Evolutionary conservation across 2,329 filamentous ascomycete species (phyloP), one percentile per base, ranked within the genome.

Genomic region (Blastomyces gilchristii): DNA sequence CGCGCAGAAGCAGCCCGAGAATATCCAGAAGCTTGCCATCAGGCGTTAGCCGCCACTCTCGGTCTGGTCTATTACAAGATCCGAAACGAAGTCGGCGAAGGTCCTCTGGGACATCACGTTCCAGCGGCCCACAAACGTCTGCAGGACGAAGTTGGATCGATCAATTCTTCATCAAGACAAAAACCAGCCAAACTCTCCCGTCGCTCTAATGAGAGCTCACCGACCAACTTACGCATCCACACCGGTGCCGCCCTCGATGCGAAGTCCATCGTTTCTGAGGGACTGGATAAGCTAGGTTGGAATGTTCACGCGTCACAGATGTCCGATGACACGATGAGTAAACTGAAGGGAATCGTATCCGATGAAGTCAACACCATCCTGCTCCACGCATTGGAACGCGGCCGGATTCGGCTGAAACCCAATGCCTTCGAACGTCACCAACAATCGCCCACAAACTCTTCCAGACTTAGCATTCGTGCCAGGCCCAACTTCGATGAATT

Each of bases 31-130:
- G 72, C 74, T 18, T 75, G 74, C 39, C 75, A 76, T 63, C 75
- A 76, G 62, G 74, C 74, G 12, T 67, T 77, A 7, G 75, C 75
- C 28, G 75, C 74, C 12, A 76, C 72, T 1, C 58, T 76, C 28
- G 75, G 75, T 50, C 65, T 77, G n/a, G 71, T 76, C 0, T 77
- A 76, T 62, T 74, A 73, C 65, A 76, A 76, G 66, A 76, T 77
- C 58, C 73, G 73, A 18, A 77, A 77, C 49, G 73, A 76, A 65
- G 71, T 74, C 8, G 74, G 75, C 4, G 74, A 76, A 61, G 71
- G 71, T 3, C 71, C 71, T 3, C 65, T 69, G 58, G 61, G 68
- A 14, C 71, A 68, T 11, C 63, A 72, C n/a, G 66, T 69, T 28
- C 56, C 65, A 28, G 69, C 71, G n/a, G 70, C 73, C 9, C 50